phyloP scores from a whole-genome alignment of 805 yeast species.

The Suhomyces prunicola region DNA sequence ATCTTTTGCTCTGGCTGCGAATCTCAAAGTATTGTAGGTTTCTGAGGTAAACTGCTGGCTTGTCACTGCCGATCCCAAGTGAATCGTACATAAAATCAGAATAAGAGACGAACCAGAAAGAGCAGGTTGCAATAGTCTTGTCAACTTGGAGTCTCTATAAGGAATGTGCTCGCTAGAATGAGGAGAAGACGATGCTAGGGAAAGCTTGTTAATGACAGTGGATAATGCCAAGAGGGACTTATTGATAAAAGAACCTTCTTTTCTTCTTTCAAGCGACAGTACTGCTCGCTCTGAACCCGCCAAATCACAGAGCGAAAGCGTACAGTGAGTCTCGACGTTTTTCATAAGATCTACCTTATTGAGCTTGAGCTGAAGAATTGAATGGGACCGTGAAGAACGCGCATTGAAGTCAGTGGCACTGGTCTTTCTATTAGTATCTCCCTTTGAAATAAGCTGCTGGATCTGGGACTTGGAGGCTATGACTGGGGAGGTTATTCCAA shows the following conservation, averaged over 20 bases:
- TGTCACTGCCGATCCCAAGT: conserved; percentile 43
- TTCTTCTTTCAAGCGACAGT: conserved; percentile 70
- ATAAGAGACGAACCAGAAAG: conserved; percentile 83
- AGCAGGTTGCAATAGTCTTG: conserved; percentile 88
- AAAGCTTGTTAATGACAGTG: conserved; percentile 82
- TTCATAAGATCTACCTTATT: conserved; percentile 39
- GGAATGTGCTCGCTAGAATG: conserved; percentile 65
- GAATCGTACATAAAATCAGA: conserved; percentile 83
- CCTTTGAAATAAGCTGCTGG: conserved; percentile 54
- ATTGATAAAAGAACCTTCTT: conserved; percentile 92
- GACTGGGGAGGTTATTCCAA: conserved; percentile 64
- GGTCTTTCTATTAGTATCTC: conserved; percentile 74
- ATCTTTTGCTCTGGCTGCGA: conserved; percentile 92
- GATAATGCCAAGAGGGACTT: conserved; percentile 87
- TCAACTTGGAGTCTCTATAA: conserved; percentile 88
- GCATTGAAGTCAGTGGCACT: conserved; percentile 88
- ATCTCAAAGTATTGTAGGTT: conserved; percentile 81
- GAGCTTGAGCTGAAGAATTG: conserved; percentile 71
- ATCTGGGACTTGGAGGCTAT: conserved; percentile 61
- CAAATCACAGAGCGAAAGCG: conserved; percentile 84
- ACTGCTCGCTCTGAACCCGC: conserved; percentile 93
- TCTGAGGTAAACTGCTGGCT: conserved; percentile 57
- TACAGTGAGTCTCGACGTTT: conserved; percentile 46
- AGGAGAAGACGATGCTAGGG: conserved; percentile 30
- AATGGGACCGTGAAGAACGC: conserved; percentile 88